Percentiles rank a stretch among this genome's conserved stretches.
Evolutionary conservation across 1,284 basidiomycete species (phyloP).

Genomic region (Microbotryomycetes sp.): DNA sequence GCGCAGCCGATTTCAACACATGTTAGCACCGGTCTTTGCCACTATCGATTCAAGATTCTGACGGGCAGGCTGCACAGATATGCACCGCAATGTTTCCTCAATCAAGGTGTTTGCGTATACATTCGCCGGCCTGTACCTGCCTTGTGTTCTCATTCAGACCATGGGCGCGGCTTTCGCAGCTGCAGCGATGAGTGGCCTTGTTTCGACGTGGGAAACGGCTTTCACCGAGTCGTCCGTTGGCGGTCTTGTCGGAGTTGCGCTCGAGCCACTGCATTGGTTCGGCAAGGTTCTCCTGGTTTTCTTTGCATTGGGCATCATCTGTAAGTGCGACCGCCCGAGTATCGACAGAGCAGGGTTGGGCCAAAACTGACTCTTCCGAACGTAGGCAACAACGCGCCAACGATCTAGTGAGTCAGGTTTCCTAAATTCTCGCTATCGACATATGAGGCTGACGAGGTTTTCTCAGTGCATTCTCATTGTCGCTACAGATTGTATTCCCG

Average conservation of each 20-base stretch:
- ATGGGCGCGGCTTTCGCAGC: conserved; percentile 41
- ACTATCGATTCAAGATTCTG: not conserved
- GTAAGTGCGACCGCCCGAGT: not conserved
- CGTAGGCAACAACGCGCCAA: conserved; percentile 69
- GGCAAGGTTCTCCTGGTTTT: conserved; percentile 79
- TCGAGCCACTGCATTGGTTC: conserved; percentile 45
- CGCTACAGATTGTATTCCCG: conserved; percentile 69
- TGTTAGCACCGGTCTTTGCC: conserved; percentile 24
- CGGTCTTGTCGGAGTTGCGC: conserved; percentile 31
- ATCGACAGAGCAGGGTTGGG: not conserved
- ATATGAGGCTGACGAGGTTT: too few relatives aligned
- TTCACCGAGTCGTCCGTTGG: conserved; percentile 45
- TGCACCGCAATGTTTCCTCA: conserved; percentile 3
- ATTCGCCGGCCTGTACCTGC: conserved; percentile 31
- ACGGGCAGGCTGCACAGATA: not conserved
- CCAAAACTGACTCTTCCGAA: conserved; percentile 3
- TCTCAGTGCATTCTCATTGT: conserved; percentile 64
- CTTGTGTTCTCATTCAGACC: conserved; percentile 37
- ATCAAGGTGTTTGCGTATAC: conserved; percentile 27
- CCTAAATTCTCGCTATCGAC: too few relatives aligned
- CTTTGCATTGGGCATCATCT: conserved; percentile 64
- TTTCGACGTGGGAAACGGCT: conserved; percentile 37
- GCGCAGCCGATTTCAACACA: conserved; percentile 40
- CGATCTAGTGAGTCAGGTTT: conserved; percentile 54
- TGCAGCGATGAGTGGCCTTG: conserved; percentile 33